These are phyloP conservation scores for Lepidium didymum DNA, from an alignment of 345 rosid genomes.

Conservation along the genomic window DNA sequence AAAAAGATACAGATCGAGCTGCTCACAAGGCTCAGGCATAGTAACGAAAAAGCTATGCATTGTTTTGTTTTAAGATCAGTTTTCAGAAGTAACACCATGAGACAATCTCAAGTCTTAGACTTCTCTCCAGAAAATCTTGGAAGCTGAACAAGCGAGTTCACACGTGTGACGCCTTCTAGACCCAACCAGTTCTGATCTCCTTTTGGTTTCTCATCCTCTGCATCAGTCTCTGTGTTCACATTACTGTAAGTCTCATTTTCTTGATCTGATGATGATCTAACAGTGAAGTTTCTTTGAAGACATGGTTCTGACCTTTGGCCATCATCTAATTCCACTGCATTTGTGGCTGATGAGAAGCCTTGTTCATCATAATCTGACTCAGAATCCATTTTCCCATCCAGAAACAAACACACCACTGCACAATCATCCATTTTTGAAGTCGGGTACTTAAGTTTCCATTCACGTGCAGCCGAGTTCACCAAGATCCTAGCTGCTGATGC, in stretches of 20 bases:
- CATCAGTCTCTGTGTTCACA: conserved; percentile 20
- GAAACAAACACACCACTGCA: conserved; percentile 91
- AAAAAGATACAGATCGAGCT: neutral
- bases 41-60: neutral
- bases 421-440: conserved; percentile 99
- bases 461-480: conserved; percentile 82
- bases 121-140: conserved; percentile 88
- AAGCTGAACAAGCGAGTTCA: conserved; percentile 95
- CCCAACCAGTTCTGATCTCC: conserved; percentile 92
- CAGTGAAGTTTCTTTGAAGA: conserved; percentile 76
- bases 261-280: conserved; percentile 61
- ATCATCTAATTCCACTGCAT: conserved; percentile 74
- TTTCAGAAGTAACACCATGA: neutral
- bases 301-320: conserved; percentile 84
- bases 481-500: conserved; percentile 83
- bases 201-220: conserved; percentile 23
- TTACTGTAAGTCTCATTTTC: conserved; percentile 41
- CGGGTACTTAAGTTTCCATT: conserved; percentile 96
- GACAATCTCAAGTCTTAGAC: conserved; percentile 33
- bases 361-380: conserved; percentile 72
- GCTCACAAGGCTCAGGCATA: neutral
- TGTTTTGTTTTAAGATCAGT: neutral
- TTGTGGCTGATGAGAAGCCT: conserved; percentile 83
- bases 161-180: conserved; percentile 90
- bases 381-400: conserved; percentile 91